These are phyloP conservation scores for Ceratobasidium theobromae DNA, from an alignment of 1,284 basidiomycete species.

Conservation along the genomic window DNA sequence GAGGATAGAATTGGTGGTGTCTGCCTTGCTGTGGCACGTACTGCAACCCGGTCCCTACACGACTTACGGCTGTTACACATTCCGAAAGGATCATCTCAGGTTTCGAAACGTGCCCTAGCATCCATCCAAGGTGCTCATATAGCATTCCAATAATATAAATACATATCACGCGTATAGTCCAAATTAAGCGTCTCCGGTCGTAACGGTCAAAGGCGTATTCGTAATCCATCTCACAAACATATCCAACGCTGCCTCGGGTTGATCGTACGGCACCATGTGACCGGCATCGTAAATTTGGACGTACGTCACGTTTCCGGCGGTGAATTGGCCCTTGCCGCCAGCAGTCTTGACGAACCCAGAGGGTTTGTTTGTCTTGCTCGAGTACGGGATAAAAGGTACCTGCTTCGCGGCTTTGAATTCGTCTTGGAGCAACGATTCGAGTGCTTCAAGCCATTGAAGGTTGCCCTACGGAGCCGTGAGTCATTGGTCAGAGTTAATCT, in stretches of 20 bases:
- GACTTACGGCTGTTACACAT: no score
- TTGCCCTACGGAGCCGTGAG: slow-evolving; percentile 54
- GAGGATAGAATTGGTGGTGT: no score
- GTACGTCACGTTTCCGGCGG: slow-evolving; percentile 75
- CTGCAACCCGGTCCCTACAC: no score
- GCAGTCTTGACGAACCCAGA: slow-evolving; percentile 64
- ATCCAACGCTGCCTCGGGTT: slow-evolving; percentile 52
- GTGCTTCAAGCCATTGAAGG: slow-evolving; percentile 64
- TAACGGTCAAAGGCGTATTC: slow-evolving; percentile 31
- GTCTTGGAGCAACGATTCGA: slow-evolving; percentile 60
- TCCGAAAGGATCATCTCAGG: no score
- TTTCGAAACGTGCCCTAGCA: no score
- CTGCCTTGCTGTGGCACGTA: no score
- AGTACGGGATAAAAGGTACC: slow-evolving; percentile 54
- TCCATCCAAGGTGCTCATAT: no score
- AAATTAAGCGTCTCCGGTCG: neutral
- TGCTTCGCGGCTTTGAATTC: slow-evolving; percentile 38
- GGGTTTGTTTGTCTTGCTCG: slow-evolving; percentile 48
- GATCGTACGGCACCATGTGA: slow-evolving; percentile 55
- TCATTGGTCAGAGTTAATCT: neutral
- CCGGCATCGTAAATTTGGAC: slow-evolving; percentile 72
- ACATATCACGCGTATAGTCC: neutral
- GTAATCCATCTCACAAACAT: slow-evolving; percentile 47
- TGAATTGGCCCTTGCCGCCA: slow-evolving; percentile 54
- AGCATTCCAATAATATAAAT: neutral